Evolutionary conservation across 2,329 filamentous ascomycete genomes (phyloP).

Genomic region (Ophiosphaerella narmari): DNA sequence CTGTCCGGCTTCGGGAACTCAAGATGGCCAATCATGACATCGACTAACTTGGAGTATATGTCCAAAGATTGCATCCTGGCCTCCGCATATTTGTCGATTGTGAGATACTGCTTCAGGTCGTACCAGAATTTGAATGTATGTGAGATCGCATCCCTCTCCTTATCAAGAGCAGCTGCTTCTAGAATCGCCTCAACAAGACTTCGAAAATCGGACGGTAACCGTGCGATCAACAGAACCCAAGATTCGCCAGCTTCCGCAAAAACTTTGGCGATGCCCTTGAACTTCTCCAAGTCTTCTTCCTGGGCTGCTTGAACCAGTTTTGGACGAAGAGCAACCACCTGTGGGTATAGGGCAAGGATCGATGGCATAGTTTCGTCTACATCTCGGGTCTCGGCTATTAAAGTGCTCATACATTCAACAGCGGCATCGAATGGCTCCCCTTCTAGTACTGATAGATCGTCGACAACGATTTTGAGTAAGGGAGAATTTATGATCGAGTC

Average conservation of each 20-base stretch:
- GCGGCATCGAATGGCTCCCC: slow-evolving; percentile 77
- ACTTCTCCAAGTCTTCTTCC: slow-evolving; percentile 81
- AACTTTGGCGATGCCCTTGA: slow-evolving; percentile 86
- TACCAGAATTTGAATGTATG: slow-evolving; percentile 98
- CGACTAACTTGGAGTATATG: slow-evolving; percentile 85
- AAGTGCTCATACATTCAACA: slow-evolving; percentile 88
- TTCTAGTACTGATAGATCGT: slow-evolving; percentile 71
- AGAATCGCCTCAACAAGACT: slow-evolving; percentile 85
- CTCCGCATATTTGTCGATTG: slow-evolving; percentile 84
- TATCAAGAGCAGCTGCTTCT: slow-evolving; percentile 87
- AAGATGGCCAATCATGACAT: slow-evolving; percentile 88
- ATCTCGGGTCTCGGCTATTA: slow-evolving; percentile 89
- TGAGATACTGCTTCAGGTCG: slow-evolving; percentile 94
- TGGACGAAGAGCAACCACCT: slow-evolving; percentile 74
- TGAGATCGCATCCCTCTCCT: slow-evolving; percentile 87
- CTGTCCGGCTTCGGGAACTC: slow-evolving; percentile 81
- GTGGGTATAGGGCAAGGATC: slow-evolving; percentile 82
- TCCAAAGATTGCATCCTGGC: slow-evolving; percentile 77
- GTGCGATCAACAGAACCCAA: slow-evolving; percentile 90
- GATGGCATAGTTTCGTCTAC: slow-evolving; percentile 86
- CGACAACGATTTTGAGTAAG: slow-evolving; percentile 78
- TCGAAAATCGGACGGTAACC: slow-evolving; percentile 80
- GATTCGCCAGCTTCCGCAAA: slow-evolving; percentile 92
- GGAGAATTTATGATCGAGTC: slow-evolving; percentile 82
- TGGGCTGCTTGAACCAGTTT: slow-evolving; percentile 76